Percentiles rank a stretch among this genome's conserved stretches.
Evolutionary conservation across 441 rosid genomes (phyloP).

Genomic region (Raphanus hybrid): DNA sequence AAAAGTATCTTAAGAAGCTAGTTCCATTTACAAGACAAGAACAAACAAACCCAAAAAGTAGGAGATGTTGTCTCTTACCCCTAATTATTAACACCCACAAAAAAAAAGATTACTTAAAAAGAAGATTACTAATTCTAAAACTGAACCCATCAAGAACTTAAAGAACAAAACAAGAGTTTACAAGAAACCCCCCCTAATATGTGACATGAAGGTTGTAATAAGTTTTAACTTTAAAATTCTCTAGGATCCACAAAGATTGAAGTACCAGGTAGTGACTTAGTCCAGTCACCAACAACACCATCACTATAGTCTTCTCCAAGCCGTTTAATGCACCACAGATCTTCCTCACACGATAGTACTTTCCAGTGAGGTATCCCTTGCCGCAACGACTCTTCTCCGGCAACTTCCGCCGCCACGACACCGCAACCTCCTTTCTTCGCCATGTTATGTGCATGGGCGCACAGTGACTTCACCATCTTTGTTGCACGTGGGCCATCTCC

Average conservation of each 20-base stretch:
- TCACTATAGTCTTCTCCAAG: slow-evolving; percentile 88
- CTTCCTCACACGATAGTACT: slow-evolving; percentile 81
- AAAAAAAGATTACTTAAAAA: background rate
- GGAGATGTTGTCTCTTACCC: slow-evolving; percentile 49
- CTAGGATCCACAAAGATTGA: slow-evolving; percentile 99
- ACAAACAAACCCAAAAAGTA: slow-evolving; percentile 44
- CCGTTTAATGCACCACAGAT: slow-evolving; percentile 90
- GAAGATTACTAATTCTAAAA: slow-evolving; percentile 17
- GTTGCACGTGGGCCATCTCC: slow-evolving; percentile 86
- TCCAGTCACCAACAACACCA: slow-evolving; percentile 92
- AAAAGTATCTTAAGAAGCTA: slow-evolving; percentile 54
- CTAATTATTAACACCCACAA: slow-evolving; percentile 35
- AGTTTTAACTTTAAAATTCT: slow-evolving; percentile 55
- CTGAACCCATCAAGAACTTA: slow-evolving; percentile 17
- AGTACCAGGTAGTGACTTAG: slow-evolving; percentile 76
- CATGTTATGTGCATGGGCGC: slow-evolving; percentile 80
- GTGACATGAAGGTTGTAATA: background rate
- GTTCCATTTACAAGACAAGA: slow-evolving; percentile 58
- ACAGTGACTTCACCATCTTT: slow-evolving; percentile 61
- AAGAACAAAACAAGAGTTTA: background rate
- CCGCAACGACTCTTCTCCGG: slow-evolving; percentile 71
- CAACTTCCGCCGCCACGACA: slow-evolving; percentile 84
- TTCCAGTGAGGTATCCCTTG: slow-evolving; percentile 90
- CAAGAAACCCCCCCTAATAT: background rate
- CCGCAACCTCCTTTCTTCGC: slow-evolving; percentile 69